Evolutionary conservation across 2,329 filamentous ascomycete genomes (phyloP).

Genomic region (Cladosporium sp.): DNA sequence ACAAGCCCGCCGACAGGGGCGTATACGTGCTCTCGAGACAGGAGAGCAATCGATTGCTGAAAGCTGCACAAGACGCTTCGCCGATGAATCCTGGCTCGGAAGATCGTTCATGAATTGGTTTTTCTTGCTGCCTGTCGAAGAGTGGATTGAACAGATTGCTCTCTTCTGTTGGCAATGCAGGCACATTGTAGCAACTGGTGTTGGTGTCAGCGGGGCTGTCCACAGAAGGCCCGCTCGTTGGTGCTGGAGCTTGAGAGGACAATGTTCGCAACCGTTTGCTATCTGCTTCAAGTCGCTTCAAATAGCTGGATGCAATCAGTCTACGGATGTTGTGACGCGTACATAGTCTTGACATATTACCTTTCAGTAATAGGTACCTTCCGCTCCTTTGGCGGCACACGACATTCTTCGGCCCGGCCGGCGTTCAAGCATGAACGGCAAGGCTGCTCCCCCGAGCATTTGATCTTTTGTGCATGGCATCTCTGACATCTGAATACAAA

Average conservation of each 20-base stretch:
- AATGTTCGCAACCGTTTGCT: slow-evolving; percentile 9
- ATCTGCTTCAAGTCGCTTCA: slow-evolving; percentile 21
- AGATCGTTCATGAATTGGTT: slow-evolving; percentile 14
- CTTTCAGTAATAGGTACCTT: slow-evolving; percentile 22
- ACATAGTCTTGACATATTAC: background rate
- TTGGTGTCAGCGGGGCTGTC: background rate
- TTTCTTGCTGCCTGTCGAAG: slow-evolving; percentile 19
- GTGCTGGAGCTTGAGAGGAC: slow-evolving; percentile 13
- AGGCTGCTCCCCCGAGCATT: slow-evolving; percentile 23
- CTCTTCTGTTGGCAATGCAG: slow-evolving; percentile 9
- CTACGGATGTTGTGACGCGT: background rate
- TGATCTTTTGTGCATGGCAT: slow-evolving; percentile 25
- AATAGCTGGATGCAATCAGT: slow-evolving; percentile 9
- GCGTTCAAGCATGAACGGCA: slow-evolving; percentile 19
- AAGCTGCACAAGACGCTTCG: slow-evolving; percentile 22
- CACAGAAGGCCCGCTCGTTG: background rate
- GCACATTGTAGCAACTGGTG: slow-evolving; percentile 8
- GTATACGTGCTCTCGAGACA: slow-evolving; percentile 16
- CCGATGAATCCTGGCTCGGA: slow-evolving; percentile 19
- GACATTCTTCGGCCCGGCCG: slow-evolving; percentile 16
- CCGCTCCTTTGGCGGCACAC: slow-evolving; percentile 19
- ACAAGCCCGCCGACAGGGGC: slow-evolving; percentile 12
- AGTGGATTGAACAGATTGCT: slow-evolving; percentile 21
- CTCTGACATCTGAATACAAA: slow-evolving; percentile 16
- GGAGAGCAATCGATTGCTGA: slow-evolving; percentile 21